Base-by-base conservation (phyloP, 2,329 filamentous ascomycete genomes). In the Byssothecium circinans region DNA sequence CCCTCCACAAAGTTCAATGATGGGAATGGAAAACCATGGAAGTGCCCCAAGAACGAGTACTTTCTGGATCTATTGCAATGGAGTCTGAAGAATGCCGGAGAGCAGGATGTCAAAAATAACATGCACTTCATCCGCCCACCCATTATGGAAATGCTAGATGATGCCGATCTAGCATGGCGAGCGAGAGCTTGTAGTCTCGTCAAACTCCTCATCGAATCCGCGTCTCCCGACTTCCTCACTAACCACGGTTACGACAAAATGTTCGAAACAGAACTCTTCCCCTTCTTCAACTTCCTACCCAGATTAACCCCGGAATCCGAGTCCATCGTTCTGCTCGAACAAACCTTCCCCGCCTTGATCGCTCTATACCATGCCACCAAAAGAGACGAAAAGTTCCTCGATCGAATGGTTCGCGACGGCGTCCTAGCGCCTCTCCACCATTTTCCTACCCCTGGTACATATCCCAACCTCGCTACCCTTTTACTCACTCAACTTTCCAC, bases 261-360 rank as follows among this genome's bases (percentile, higher is more conserved):
- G 20, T 86, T 92, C 51, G 80, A 86, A 60, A 81, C 89, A 17
- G 81, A 85, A 2, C 71, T 89, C 2, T 79, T 85, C 54, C 88
- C 89, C 0, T 83, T 85, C 29, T 78, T 96, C n/a, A 78, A 86
- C 7, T 88, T 84, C 59, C 77, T 96, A 5, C 91, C 92, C 0
- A 83, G 79, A 11, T 74, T 95, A 34, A 96, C 89, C 0, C 84
- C 88, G 0, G 86, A 89, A 60, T 65, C 78, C 0, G 87, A 94
- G 46, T 88, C 88, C 3, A 63, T 87, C 2, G 61, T 64, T 1
- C 73, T 96, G 2, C 78, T 96, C 1, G 62, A 69, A 5, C 76
- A 78, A 6, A 83, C 87, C 0, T 95, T 91, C 55, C 76, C 79
- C 7, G 84, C 85, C 2, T 75, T 95, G 2, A 71, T 87, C 15